Evolutionary conservation across 2,329 filamentous ascomycete genomes (phyloP).

Genomic region (Chrysoporthe austroafricana): DNA sequence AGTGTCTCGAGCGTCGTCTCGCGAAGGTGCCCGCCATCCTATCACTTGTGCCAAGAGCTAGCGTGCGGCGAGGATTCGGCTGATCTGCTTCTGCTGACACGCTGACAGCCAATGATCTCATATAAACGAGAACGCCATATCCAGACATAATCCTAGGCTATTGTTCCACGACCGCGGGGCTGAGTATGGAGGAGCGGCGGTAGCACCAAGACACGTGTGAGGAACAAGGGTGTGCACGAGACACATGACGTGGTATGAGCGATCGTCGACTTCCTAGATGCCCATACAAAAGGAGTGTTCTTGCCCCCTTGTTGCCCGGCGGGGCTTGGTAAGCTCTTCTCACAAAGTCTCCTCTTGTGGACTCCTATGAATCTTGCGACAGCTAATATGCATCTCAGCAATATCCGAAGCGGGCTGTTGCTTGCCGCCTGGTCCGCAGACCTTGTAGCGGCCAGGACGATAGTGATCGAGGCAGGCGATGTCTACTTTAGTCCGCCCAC

Average conservation of each 20-base stretch:
- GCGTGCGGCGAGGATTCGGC: not conserved
- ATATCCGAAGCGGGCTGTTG: not conserved
- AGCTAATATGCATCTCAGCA: constrained; percentile 1
- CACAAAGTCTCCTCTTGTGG: not conserved
- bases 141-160: not conserved
- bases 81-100: not conserved
- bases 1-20: not conserved
- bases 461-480: constrained; percentile 45
- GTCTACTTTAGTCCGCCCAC: constrained; percentile 49
- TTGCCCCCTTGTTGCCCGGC: not conserved
- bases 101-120: not conserved
- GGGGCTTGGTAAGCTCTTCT: not conserved
- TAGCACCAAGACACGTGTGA: constrained; percentile 3
- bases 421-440: constrained; percentile 7
- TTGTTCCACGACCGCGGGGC: not conserved
- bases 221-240: constrained; percentile 3
- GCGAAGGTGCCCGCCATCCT: not conserved
- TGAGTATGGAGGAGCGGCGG: not conserved
- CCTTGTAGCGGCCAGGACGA: constrained; percentile 31
- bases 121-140: not conserved
- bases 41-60: not conserved
- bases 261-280: not conserved
- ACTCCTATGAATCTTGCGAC: not conserved
- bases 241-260: constrained; percentile 7
- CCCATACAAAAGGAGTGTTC: not conserved